Evolutionary conservation across 2,329 filamentous ascomycete genomes (phyloP).

Genomic region (Lachnellula occidentalis): DNA sequence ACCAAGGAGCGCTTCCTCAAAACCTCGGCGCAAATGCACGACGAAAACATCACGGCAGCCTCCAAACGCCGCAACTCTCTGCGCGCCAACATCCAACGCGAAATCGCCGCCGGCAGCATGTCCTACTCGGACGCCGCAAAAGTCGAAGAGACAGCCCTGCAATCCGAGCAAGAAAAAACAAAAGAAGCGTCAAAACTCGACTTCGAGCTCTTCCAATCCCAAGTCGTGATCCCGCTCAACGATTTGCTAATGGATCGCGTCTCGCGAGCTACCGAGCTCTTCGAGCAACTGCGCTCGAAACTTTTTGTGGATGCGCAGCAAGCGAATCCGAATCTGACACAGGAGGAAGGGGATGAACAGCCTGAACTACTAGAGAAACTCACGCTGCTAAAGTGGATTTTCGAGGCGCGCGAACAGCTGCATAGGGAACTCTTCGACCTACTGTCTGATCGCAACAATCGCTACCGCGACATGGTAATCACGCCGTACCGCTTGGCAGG

Average conservation of each 20-base stretch:
- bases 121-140: slow-evolving; percentile 77
- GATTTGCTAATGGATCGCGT: slow-evolving; percentile 74
- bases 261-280: slow-evolving; percentile 66
- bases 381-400: slow-evolving; percentile 93
- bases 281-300: slow-evolving; percentile 66
- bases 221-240: slow-evolving; percentile 79
- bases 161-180: slow-evolving; percentile 62
- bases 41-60: slow-evolving; percentile 47
- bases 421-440: slow-evolving; percentile 83
- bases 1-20: slow-evolving; percentile 58
- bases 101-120: slow-evolving; percentile 73
- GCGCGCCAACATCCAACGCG: slow-evolving; percentile 68
- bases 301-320: slow-evolving; percentile 65
- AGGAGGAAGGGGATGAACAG: slow-evolving; percentile 92
- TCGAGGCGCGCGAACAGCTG: slow-evolving; percentile 84
- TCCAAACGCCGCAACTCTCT: slow-evolving; percentile 57
- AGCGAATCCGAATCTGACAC: slow-evolving; percentile 69
- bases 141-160: slow-evolving; percentile 69
- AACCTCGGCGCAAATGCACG: slow-evolving; percentile 52
- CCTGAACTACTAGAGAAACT: slow-evolving; percentile 92
- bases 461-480: slow-evolving; percentile 79
- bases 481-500: slow-evolving; percentile 71
- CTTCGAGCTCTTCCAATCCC: slow-evolving; percentile 78
- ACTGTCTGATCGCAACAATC: slow-evolving; percentile 76
- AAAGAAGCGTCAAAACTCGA: slow-evolving; percentile 72